phyloP scores from a whole-genome alignment of 257 asterid species.

The Lithospermum erythrorhizon region DNA sequence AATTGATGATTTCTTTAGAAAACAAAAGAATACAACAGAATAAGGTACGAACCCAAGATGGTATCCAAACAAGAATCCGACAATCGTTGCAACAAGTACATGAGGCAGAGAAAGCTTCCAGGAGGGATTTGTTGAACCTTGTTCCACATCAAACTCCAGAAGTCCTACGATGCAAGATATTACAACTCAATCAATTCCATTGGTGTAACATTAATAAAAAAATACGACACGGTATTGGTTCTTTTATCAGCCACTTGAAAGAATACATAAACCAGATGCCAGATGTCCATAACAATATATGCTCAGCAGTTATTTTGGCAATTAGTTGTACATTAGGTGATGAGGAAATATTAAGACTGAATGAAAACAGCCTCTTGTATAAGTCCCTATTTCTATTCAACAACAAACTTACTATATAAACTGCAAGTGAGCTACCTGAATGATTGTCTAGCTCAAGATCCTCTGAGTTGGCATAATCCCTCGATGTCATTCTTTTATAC shows the following conservation, averaged over 20 bases:
- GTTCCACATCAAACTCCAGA: slow-evolving; percentile 29
- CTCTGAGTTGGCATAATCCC: slow-evolving; percentile 24
- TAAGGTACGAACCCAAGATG: slow-evolving; percentile 75
- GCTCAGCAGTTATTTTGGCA: not conserved
- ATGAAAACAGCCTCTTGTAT: not conserved
- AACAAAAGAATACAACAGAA: not conserved
- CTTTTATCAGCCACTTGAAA: not conserved
- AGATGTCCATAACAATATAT: not conserved
- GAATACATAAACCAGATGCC: not conserved
- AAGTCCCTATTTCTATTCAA: not conserved
- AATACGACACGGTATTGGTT: not conserved
- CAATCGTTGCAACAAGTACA: slow-evolving; percentile 69
- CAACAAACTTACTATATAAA: not conserved
- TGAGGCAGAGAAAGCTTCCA: slow-evolving; percentile 87
- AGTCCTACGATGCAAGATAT: slow-evolving; percentile 29
- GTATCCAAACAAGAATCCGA: slow-evolving; percentile 81
- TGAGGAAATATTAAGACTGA: not conserved
- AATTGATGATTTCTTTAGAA: too few relatives aligned
- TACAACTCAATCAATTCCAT: not conserved
- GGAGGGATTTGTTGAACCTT: slow-evolving; percentile 47
- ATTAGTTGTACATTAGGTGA: not conserved
- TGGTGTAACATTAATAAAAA: too few relatives aligned
- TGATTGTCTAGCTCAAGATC: slow-evolving; percentile 32
- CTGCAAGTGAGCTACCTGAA: slow-evolving; percentile 25
- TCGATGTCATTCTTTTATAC: slow-evolving; percentile 45